These are phyloP conservation scores for Cyclaneusma minus DNA, from an alignment of 2,329 filamentous ascomycete genomes.

Conservation along the genomic window DNA sequence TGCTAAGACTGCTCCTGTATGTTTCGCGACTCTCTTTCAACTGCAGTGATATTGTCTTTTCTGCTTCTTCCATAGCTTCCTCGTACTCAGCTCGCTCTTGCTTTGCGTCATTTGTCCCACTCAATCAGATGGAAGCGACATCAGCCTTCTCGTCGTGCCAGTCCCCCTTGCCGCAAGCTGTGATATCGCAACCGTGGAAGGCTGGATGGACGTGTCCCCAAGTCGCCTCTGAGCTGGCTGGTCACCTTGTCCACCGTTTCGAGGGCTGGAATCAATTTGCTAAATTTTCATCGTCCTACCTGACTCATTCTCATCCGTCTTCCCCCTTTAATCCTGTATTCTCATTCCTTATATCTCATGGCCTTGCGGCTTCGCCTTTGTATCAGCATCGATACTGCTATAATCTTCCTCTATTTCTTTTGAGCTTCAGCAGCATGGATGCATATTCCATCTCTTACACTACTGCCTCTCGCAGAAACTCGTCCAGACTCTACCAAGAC, in stretches of 20 bases:
- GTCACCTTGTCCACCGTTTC: too few relatives aligned
- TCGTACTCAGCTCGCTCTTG: too few relatives aligned
- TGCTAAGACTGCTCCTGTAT: too few relatives aligned
- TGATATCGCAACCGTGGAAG: neutral
- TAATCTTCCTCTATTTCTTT: neutral
- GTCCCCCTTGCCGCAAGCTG: too few relatives aligned
- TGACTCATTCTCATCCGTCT: constrained; percentile 1
- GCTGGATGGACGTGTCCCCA: neutral
- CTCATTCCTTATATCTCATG: too few relatives aligned
- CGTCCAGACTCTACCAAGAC: constrained; percentile 12
- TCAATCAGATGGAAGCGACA: too few relatives aligned
- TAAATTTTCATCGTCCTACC: constrained; percentile 2
- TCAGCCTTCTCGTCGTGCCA: too few relatives aligned
- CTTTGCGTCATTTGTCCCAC: too few relatives aligned
- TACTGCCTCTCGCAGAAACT: constrained; percentile 8
- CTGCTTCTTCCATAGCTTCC: too few relatives aligned
- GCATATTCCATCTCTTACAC: constrained; percentile 12
- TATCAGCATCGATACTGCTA: neutral
- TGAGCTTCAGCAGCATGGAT: constrained; percentile 5
- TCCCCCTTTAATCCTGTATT: too few relatives aligned
- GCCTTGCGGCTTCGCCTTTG: neutral
- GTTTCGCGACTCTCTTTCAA: too few relatives aligned
- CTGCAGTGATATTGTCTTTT: too few relatives aligned
- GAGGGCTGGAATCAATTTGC: neutral
- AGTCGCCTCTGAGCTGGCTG: constrained; percentile 1